Evolutionary conservation across 2,329 filamentous ascomycete species (phyloP).

Genomic region (Aspergillus texensis): DNA sequence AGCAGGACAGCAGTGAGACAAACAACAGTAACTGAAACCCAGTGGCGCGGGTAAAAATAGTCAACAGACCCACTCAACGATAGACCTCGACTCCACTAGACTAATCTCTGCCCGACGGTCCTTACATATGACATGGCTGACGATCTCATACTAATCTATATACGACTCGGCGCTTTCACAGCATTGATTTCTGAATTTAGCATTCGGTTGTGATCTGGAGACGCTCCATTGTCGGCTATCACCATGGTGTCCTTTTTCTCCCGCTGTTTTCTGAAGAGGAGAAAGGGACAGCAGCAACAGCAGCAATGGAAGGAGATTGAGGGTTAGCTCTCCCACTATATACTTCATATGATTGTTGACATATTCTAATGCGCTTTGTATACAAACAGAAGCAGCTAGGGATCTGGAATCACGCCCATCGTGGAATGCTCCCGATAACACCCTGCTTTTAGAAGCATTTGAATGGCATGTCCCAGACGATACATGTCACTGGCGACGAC

Average conservation of each 20-base stretch:
- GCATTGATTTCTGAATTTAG: neutral
- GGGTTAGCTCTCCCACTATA: constrained; percentile 15
- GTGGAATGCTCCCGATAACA: constrained; percentile 37
- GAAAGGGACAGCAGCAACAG: constrained; percentile 14
- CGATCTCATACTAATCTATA: neutral
- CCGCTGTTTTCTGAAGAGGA: constrained; percentile 14
- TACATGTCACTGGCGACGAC: constrained; percentile 62
- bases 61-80: neutral
- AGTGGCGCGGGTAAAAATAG: neutral
- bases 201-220: neutral
- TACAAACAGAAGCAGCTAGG: constrained; percentile 25
- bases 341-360: neutral
- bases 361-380: neutral
- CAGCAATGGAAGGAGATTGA: constrained; percentile 28
- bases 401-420: constrained; percentile 30
- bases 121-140: neutral
- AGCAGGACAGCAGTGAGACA: neutral
- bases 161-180: neutral
- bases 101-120: neutral
- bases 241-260: constrained; percentile 17
- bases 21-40: neutral
- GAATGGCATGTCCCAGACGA: constrained; percentile 72
- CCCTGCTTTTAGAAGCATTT: constrained; percentile 68
- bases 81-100: neutral
- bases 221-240: neutral